Conservation (phyloP, 2,329 filamentous ascomycete genomes). For the Epichloe scottii region DNA sequence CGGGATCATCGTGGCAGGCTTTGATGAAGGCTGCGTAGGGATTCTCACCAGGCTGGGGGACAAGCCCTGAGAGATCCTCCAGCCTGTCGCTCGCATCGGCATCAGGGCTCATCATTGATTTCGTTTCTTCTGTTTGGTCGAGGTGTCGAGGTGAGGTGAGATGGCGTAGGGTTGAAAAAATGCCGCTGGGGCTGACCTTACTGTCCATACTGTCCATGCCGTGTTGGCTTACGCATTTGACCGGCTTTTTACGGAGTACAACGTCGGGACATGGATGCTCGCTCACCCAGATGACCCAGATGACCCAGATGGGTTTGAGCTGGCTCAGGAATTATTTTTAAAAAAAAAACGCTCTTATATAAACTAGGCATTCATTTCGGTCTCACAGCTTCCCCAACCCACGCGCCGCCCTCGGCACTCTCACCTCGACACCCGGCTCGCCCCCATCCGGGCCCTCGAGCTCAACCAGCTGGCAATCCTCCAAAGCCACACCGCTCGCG, state of each 20-base stretch:
- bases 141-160: background rate
- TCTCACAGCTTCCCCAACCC: conserved; percentile 8
- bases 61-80: conserved; percentile 41
- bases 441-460: conserved; percentile 20
- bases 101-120: background rate
- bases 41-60: conserved; percentile 45
- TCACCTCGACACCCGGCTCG: conserved; percentile 29
- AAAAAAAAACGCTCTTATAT: background rate
- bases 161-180: background rate
- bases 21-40: conserved; percentile 65
- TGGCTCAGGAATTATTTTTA: background rate
- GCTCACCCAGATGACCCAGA: background rate
- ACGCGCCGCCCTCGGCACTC: conserved; percentile 12
- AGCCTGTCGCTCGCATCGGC: conserved; percentile 36
- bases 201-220: too few relatives aligned
- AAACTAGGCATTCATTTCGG: too few relatives aligned
- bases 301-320: too few relatives aligned
- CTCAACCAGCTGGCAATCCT: conserved; percentile 79
- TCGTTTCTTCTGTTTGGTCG: background rate
- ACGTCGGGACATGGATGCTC: too few relatives aligned
- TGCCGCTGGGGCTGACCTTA: background rate
- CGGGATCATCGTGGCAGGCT: conserved; percentile 52
- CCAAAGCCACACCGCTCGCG: conserved; percentile 64
- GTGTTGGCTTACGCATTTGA: background rate
- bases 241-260: too few relatives aligned